These are phyloP conservation scores for Teratosphaeria zuluensis DNA, from an alignment of 2,329 filamentous ascomycete species.

Conservation along the genomic window DNA sequence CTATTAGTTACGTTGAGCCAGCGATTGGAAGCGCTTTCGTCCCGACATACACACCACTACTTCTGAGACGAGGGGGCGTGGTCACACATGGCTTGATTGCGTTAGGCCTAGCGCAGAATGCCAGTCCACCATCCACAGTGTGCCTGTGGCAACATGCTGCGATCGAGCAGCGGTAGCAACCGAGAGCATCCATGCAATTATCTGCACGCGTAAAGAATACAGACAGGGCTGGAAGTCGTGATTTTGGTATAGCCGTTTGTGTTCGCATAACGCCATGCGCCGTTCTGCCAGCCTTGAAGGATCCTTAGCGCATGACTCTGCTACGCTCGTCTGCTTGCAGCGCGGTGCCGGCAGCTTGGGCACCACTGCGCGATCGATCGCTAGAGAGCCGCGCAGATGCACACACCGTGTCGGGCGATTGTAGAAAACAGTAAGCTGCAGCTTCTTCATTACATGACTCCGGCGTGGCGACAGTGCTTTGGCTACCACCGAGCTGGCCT, in stretches of 20 bases:
- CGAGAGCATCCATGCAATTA: conserved; percentile 5
- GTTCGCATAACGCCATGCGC: background rate
- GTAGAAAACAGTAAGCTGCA: background rate
- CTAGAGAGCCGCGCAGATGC: background rate
- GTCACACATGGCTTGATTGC: conserved; percentile 18
- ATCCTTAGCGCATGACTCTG: background rate
- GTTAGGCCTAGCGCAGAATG: conserved; percentile 18
- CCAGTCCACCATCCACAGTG: conserved; percentile 6
- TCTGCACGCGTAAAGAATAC: background rate
- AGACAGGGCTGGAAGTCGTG: background rate
- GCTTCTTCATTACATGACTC: background rate
- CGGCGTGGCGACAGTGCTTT: background rate
- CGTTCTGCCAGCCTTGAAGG: background rate
- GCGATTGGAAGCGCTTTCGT: conserved; percentile 11
- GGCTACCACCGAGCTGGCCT: background rate
- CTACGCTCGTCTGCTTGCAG: background rate
- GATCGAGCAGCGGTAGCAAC: conserved; percentile 10
- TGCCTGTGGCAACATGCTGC: background rate
- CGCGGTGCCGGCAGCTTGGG: background rate
- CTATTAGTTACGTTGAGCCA: conserved; percentile 7
- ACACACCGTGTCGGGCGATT: background rate
- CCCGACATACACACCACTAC: background rate
- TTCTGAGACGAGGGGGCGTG: conserved; percentile 17
- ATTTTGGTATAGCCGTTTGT: background rate
- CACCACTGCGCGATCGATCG: background rate